Evolutionary conservation across 2,329 filamentous ascomycete genomes (phyloP).

Genomic region (Drechslerella coelobrocha): DNA sequence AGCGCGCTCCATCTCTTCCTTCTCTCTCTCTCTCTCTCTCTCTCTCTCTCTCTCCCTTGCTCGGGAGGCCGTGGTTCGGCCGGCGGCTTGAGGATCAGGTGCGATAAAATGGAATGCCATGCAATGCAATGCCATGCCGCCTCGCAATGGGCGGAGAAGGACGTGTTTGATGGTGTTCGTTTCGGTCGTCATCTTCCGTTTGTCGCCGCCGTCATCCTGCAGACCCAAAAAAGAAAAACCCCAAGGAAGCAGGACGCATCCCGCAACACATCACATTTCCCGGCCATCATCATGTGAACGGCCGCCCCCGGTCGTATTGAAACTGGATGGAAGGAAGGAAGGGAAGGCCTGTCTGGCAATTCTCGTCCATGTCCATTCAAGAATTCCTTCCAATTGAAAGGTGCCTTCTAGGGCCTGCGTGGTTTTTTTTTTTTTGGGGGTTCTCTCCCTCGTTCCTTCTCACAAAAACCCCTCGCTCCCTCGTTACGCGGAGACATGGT

Average conservation of each 20-base stretch:
- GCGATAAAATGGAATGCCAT: neutral
- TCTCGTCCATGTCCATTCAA: neutral
- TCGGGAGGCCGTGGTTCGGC: no score
- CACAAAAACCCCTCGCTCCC: neutral
- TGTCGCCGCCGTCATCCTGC: constrained; percentile 49
- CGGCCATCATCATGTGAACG: neutral
- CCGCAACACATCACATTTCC: neutral
- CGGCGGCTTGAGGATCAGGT: neutral
- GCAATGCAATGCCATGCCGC: neutral
- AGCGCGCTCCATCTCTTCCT: neutral
- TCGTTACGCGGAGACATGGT: neutral
- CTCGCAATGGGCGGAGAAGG: neutral
- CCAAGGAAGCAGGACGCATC: constrained; percentile 16
- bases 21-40: neutral
- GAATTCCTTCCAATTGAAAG: neutral
- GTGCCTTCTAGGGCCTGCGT: neutral
- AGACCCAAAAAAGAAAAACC: constrained; percentile 25
- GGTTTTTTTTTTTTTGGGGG: neutral
- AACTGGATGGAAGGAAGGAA: neutral
- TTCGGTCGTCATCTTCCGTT: constrained; percentile 32
- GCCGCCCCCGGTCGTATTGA: neutral
- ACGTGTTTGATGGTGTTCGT: constrained; percentile 38
- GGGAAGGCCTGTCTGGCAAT: neutral
- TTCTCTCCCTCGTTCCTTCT: no score
- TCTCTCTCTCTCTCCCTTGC: neutral